These are phyloP conservation scores for Leishmania major DNA, from an alignment of 208 protist species.

Conservation along the genomic window DNA sequence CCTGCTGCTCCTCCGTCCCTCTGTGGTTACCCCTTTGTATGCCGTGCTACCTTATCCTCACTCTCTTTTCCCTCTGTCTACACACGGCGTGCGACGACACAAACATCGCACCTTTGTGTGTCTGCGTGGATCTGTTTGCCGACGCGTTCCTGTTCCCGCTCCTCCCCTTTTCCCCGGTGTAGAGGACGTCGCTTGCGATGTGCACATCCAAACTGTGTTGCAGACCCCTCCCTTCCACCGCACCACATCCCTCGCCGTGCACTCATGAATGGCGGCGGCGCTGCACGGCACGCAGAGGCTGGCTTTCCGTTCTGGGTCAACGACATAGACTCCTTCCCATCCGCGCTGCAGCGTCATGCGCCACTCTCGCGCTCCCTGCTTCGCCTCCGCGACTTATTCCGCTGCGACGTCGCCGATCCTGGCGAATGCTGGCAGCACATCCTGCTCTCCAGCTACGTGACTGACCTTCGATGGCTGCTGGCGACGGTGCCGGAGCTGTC, in stretches of 20 bases:
- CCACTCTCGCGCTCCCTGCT: constrained; percentile 12
- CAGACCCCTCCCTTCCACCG: not conserved
- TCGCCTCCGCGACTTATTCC: constrained; percentile 47
- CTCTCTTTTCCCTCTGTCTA: not conserved
- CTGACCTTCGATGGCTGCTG: constrained; percentile 72
- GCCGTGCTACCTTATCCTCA: not conserved
- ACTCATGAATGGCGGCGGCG: not conserved
- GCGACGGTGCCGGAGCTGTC: constrained; percentile 39
- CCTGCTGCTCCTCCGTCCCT: not conserved
- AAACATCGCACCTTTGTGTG: not conserved
- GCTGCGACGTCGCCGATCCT: constrained; percentile 38
- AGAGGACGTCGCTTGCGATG: not conserved
- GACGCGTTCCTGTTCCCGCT: not conserved
- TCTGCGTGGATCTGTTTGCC: not conserved
- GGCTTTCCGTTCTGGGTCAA: constrained; percentile 15
- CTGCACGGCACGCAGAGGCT: not conserved
- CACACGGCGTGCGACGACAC: too few species aligned
- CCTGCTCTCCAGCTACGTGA: constrained; percentile 72
- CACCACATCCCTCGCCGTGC: constrained; percentile 1
- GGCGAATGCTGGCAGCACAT: constrained; percentile 60
- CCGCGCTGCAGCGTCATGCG: not conserved
- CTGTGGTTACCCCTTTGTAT: not conserved
- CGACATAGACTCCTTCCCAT: not conserved
- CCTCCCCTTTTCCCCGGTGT: not conserved
- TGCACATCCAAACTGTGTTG: not conserved